phyloP scores from a whole-genome alignment of 139 green algal species.

The Picochlorum sp. region DNA sequence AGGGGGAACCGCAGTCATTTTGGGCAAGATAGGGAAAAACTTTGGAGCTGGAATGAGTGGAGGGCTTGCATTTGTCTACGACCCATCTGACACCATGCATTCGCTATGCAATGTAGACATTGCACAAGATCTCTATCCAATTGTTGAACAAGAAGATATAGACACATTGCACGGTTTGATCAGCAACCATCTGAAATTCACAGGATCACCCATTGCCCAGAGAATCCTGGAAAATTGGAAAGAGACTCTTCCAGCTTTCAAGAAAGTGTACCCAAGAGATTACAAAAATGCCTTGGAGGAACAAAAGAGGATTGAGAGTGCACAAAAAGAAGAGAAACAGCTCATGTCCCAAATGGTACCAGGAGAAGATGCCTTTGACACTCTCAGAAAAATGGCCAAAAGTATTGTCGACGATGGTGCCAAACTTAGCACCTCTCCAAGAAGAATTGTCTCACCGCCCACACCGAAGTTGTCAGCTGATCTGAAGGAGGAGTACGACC shows the following conservation, averaged over 20 bases:
- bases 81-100: conserved; percentile 56
- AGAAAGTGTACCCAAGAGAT: conserved; percentile 69
- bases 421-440: neutral
- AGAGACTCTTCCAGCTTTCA: conserved; percentile 41
- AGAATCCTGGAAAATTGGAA: conserved; percentile 70
- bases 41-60: conserved; percentile 93
- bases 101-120: conserved; percentile 57
- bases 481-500: conserved; percentile 30
- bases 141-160: conserved; percentile 50
- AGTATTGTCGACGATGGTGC: conserved; percentile 14
- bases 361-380: conserved; percentile 66
- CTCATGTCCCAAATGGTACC: conserved; percentile 30
- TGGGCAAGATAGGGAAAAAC: conserved; percentile 85
- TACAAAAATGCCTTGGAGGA: conserved; percentile 56
- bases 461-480: neutral
- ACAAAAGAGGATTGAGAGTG: conserved; percentile 36
- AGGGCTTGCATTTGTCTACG: conserved; percentile 84
- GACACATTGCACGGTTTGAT: conserved; percentile 57
- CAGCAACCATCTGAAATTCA: conserved; percentile 77
- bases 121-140: conserved; percentile 58
- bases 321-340: conserved; percentile 43
- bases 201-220: conserved; percentile 45
- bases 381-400: conserved; percentile 62
- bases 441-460: neutral
- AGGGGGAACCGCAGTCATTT: conserved; percentile 75